Conservation (phyloP, 371 early-diverging fungal species). For the Mucor mucedo region DNA sequence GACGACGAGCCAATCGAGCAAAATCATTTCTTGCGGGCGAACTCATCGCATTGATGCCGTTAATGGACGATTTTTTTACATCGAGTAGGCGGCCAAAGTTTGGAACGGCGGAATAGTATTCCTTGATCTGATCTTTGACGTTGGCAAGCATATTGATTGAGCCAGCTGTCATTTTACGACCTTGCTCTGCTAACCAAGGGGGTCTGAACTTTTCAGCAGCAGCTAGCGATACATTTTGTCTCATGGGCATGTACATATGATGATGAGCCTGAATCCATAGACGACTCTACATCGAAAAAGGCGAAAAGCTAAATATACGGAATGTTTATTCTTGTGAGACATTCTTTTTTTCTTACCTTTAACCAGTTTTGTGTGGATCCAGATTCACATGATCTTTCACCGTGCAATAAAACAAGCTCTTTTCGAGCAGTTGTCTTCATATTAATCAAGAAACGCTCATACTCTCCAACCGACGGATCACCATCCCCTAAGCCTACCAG, state of each 20-base stretch:
- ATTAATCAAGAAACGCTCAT: constrained; percentile 87
- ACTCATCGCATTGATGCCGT: constrained; percentile 27
- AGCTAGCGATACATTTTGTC: constrained; percentile 37
- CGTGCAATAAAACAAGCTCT: constrained; percentile 91
- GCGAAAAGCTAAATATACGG: too few species aligned
- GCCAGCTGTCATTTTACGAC: constrained; percentile 60
- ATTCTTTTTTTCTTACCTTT: constrained; percentile 49
- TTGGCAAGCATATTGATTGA: constrained; percentile 61
- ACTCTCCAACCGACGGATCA: constrained; percentile 89
- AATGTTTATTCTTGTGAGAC: too few species aligned
- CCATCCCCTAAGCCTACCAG: constrained; percentile 91
- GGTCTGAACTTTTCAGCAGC: constrained; percentile 45
- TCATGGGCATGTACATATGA: constrained; percentile 90
- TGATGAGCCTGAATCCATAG: constrained; percentile 97
- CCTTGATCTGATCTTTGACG: constrained; percentile 72
- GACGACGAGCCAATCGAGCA: constrained; percentile 90
- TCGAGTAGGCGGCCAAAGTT: constrained; percentile 38
- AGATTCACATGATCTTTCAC: constrained; percentile 72
- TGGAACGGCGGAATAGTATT: constrained; percentile 63
- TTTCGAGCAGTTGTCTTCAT: constrained; percentile 97
- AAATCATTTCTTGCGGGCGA: constrained; percentile 64
- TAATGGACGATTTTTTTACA: constrained; percentile 33
- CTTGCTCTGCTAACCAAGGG: constrained; percentile 57
- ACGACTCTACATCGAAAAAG: constrained; percentile 55
- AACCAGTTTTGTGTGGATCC: constrained; percentile 93